Percentiles rank a stretch among this genome's conserved stretches.
Conservation (phyloP, 2,329 filamentous ascomycete genomes). For the Tolypocladium paradoxum region DNA sequence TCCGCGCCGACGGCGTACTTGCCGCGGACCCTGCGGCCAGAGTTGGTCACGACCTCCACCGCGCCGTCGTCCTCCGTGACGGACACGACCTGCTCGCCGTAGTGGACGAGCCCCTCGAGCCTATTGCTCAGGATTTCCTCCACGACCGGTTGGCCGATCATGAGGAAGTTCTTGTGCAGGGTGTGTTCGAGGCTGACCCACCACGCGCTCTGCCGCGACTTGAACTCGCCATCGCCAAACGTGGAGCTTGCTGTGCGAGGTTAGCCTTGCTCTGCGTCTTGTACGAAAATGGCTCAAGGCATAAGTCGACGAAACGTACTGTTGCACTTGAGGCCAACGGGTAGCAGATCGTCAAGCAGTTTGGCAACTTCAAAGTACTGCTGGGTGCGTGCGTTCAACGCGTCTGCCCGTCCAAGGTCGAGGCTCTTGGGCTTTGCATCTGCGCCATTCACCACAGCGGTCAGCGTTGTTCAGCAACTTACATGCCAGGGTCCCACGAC, state of each 20-base stretch:
- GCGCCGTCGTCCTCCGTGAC: constrained; percentile 48
- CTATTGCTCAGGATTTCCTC: constrained; percentile 26
- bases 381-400: constrained; percentile 36
- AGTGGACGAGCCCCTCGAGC: constrained; percentile 22
- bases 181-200: constrained; percentile 34
- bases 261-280: neutral
- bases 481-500: neutral
- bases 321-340: constrained; percentile 35
- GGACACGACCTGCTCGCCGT: constrained; percentile 24
- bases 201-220: constrained; percentile 35
- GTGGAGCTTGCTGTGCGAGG: constrained; percentile 31
- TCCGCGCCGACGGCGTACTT: constrained; percentile 41
- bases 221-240: constrained; percentile 34
- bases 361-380: constrained; percentile 35
- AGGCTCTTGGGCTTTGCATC: constrained; percentile 28
- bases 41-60: constrained; percentile 23
- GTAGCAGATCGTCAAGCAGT: constrained; percentile 29
- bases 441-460: constrained; percentile 7
- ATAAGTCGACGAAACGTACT: constrained; percentile 20
- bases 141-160: constrained; percentile 37
- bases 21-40: constrained; percentile 20
- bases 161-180: constrained; percentile 36
- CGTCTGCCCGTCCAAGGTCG: constrained; percentile 33
- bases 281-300: neutral
- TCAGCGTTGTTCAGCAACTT: neutral